Base-by-base conservation (phyloP, 306 rosid genomes). In the Alnus glutinosa region DNA sequence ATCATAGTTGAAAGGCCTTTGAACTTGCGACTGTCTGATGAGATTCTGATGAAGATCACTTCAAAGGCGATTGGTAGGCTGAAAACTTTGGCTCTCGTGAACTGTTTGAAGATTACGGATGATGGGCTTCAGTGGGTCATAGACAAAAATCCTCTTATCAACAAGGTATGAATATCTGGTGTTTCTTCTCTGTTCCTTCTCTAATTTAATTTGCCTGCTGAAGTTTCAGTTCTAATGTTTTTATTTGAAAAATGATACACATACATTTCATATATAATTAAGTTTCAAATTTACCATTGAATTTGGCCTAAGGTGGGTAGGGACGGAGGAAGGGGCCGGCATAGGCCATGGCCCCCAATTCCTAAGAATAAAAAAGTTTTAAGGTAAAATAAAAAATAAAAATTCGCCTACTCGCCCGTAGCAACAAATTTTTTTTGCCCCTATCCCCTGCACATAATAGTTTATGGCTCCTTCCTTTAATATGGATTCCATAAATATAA, bases 31-130 rank as follows among this genome's bases (percentile, higher is more conserved):
- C 67, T 94, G 70, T 58, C 88, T 6, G 89, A 94, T 73, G 77
- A 73, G 50, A 75, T 75, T 77, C 81, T 92, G 16, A 32, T 82
- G 34, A 81, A 74, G 72, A 80, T 92, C 76, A 74, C 94, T 28
- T 84, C 93, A 30, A 92, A 86, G 71, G 92, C 94, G 23, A 82
- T 81, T 61, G 94, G 97, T 4, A 85, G 83, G 77, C 86, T 92
- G 36, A 81, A 39, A 83, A 78, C 88, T 77, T 82, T 94, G 67
- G 85, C 89, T 71, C 83, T 92, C 4, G 52, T 92, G 2, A 79
- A 88, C 61, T 94, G 98, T 77, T 30, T 28, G 0, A 88, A 82
- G 78, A 74, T 94, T 75, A 84, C 97, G 4, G 91, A 94, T 70
- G 59, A 80, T 10, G 95, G 90, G n/a, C 90, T 94, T 77, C 97